Conservation (phyloP, 108 stramenopile genomes). For the Cyclotella atomus region DNA sequence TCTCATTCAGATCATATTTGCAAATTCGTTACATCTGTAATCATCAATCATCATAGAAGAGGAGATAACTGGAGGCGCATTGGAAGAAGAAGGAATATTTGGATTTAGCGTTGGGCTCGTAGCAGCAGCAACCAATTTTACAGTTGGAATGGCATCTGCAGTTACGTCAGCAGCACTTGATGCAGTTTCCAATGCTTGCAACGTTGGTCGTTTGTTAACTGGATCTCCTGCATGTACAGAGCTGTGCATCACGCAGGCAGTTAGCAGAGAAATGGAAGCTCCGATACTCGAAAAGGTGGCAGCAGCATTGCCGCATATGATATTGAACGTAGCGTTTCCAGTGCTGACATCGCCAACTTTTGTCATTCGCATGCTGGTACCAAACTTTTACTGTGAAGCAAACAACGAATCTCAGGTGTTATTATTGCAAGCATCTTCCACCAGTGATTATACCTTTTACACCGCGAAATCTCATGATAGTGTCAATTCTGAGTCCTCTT, state of each 20-base stretch:
- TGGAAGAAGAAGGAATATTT: constrained; percentile 36
- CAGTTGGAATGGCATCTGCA: constrained; percentile 11
- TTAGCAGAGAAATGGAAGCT: not conserved
- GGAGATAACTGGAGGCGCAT: not conserved
- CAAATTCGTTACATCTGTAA: not conserved
- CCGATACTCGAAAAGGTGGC: not conserved
- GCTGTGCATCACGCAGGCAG: not conserved
- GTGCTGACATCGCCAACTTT: not conserved
- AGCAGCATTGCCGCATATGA: not conserved
- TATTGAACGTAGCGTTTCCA: not conserved
- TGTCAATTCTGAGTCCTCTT: not conserved
- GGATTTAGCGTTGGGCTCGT: constrained; percentile 14
- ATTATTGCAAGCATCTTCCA: not conserved
- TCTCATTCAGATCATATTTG: not conserved
- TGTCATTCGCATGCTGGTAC: not conserved
- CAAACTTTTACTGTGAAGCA: too few relatives aligned
- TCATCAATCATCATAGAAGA: not conserved
- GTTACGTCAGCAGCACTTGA: constrained; percentile 16
- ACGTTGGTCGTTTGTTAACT: not conserved
- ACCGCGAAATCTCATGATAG: not conserved
- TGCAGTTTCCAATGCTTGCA: constrained; percentile 13
- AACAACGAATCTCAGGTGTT: too few relatives aligned
- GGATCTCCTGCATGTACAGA: not conserved
- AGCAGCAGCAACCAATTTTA: constrained; percentile 7
- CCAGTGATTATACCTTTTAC: not conserved